phyloP scores from a whole-genome alignment of 768 basidiomycete species.

The Boletus eberwhitei region DNA sequence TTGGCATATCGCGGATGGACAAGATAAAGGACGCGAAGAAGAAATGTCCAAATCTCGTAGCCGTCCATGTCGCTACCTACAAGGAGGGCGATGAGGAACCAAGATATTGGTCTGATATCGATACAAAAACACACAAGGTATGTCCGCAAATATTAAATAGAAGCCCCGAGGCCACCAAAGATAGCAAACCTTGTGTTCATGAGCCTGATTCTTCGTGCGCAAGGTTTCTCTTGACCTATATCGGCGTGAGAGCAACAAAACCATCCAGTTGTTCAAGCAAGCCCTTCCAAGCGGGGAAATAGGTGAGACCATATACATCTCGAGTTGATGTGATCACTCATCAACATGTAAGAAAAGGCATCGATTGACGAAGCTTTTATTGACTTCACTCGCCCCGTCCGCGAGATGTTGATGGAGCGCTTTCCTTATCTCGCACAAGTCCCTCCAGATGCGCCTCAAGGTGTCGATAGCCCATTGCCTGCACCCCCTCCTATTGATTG shows the following conservation, averaged over 20 bases:
- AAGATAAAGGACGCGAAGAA: conserved; percentile 78
- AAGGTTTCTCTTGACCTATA: conserved; percentile 94
- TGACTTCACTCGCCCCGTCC: conserved; percentile 82
- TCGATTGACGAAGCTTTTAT: conserved; percentile 98
- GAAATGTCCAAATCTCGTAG: conserved; percentile 77
- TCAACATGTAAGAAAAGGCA: conserved; percentile 71
- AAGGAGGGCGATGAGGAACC: conserved; percentile 84
- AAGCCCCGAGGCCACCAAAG: not conserved
- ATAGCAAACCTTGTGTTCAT: not conserved
- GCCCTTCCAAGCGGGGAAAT: conserved; percentile 76
- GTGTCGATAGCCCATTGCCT: conserved; percentile 75
- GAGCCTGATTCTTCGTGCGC: not conserved
- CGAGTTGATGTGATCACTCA: not conserved
- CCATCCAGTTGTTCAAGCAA: conserved; percentile 79
- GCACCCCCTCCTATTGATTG: conserved; percentile 64
- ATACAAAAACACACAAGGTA: conserved; percentile 91
- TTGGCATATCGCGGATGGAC: conserved; percentile 91
- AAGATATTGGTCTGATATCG: conserved; percentile 87
- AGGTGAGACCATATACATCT: conserved; percentile 43
- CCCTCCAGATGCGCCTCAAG: conserved; percentile 64
- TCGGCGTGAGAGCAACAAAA: conserved; percentile 84
- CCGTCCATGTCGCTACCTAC: conserved; percentile 95
- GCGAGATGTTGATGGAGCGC: conserved; percentile 64
- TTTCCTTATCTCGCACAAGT: conserved; percentile 75
- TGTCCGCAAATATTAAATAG: not conserved